These are phyloP conservation scores for Hirschioporus abietinus DNA, from an alignment of 768 basidiomycete species.

Conservation along the genomic window DNA sequence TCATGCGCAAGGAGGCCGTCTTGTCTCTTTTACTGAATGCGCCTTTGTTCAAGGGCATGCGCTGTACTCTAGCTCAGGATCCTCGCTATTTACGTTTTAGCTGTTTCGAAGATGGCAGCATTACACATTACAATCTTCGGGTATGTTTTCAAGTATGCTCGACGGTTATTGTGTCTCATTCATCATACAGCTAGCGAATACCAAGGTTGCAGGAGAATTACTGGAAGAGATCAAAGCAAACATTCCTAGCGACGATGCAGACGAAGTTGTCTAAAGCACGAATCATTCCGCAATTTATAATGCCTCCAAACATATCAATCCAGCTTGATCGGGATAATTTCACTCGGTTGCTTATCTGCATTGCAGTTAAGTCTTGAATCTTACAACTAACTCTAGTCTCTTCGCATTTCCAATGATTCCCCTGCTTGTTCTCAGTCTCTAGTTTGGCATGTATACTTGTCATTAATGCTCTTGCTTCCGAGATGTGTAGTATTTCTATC, in stretches of 20 bases:
- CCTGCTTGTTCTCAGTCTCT: background rate
- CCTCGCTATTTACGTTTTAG: conserved; percentile 77
- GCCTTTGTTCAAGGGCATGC: conserved; percentile 75
- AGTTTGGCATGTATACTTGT: background rate
- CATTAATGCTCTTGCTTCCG: background rate
- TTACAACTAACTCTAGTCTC: background rate
- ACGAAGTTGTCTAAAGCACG: background rate
- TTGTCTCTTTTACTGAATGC: conserved; percentile 69
- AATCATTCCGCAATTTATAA: background rate
- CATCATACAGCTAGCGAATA: conserved; percentile 48
- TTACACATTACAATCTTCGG: conserved; percentile 70
- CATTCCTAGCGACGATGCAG: conserved; percentile 26
- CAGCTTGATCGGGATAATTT: background rate
- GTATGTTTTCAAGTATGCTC: conserved; percentile 31
- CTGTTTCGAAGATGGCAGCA: conserved; percentile 51
- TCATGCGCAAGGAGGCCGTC: conserved; percentile 85
- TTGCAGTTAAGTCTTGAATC: background rate
- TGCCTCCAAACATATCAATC: background rate
- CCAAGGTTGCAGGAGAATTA: conserved; percentile 67
- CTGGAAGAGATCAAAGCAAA: conserved; percentile 47
- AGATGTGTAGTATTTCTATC: background rate
- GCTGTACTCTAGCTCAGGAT: conserved; percentile 65
- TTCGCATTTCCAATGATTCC: conserved; percentile 1
- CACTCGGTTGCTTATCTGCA: background rate
- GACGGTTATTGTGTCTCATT: conserved; percentile 3